A percentile compares a stretch with the other conserved stretches of the same genome.
Evolutionary conservation across 2,329 filamentous ascomycete species (phyloP).

Genomic region (Chalaropsis thielavioides): DNA sequence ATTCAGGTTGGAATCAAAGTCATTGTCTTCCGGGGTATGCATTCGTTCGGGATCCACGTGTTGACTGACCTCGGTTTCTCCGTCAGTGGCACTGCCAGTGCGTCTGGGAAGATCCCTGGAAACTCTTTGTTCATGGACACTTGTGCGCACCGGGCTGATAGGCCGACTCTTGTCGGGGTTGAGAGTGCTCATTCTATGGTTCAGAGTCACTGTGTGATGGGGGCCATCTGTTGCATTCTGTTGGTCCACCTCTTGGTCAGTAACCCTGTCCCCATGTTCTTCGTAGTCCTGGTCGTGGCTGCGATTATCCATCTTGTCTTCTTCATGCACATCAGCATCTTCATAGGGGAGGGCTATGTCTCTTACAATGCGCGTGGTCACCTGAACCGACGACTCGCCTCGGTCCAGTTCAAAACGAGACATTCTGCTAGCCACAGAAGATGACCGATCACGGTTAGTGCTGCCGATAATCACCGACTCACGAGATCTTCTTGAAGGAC

Average conservation of each 20-base stretch:
- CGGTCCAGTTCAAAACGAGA: slow-evolving; percentile 39
- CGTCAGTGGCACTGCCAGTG: slow-evolving; percentile 20
- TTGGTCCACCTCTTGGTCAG: slow-evolving; percentile 14
- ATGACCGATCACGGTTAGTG: slow-evolving; percentile 33
- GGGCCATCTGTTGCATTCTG: slow-evolving; percentile 13
- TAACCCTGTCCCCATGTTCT: slow-evolving; percentile 14
- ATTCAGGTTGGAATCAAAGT: neutral
- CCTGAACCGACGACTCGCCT: slow-evolving; percentile 62
- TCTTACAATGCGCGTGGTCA: slow-evolving; percentile 70
- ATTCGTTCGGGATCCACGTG: slow-evolving; percentile 2
- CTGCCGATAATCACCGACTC: slow-evolving; percentile 32
- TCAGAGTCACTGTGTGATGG: slow-evolving; percentile 8
- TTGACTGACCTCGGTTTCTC: slow-evolving; percentile 20
- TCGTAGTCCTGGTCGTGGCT: slow-evolving; percentile 20
- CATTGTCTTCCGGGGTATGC: neutral
- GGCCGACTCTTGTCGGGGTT: slow-evolving; percentile 8
- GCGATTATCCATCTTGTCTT: slow-evolving; percentile 20
- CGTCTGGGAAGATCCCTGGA: slow-evolving; percentile 29
- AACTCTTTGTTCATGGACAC: slow-evolving; percentile 31
- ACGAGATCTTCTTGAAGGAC: slow-evolving; percentile 28
- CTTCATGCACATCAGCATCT: slow-evolving; percentile 32
- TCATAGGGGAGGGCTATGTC: slow-evolving; percentile 48
- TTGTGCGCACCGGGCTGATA: slow-evolving; percentile 7
- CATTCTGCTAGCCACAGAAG: slow-evolving; percentile 40
- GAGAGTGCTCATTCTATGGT: slow-evolving; percentile 10